Evolutionary conservation across 176 grass and related monocot species (phyloP), one percentile per base, ranked within the genome.

Genomic region (Oryza rufipogon): DNA sequence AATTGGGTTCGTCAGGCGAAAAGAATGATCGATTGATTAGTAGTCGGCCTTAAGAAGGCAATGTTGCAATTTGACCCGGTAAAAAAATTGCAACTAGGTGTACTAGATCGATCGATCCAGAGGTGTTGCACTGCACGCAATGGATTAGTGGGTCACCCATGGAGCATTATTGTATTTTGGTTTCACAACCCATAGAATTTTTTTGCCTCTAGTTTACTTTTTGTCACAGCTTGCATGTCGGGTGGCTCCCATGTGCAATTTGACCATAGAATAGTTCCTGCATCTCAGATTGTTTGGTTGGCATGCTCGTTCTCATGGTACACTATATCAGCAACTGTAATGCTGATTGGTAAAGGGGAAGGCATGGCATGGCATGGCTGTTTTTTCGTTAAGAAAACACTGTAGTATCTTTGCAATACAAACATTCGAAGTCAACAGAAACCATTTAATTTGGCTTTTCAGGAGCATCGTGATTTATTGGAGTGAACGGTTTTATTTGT

Each of bases 101-200:
- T 0, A 61, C 58, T 9, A 64, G 19, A 87, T 82, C 30, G 46
- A 87, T 38, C n/a, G 34, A 64, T 70, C 9, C 48, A 9, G 8
- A 87, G 26, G 45, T 73, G 26, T 44, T 68, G 44, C n/a, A n/a
- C 28, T 0, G 7, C 73, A 87, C 45, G 73, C 86, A 65, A 66
- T 83, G 10, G 16, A 68, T 87, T 75, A 17, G 34, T 33, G 23
- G 4, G 34, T 23, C 63, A 87, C 73, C 64, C 80, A 72, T 66
- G 74, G 42, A 30, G 32, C 61, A 78, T 66, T 78, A 88, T 39
- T 79, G 66, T 72, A 78, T 45, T 44, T 87, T 78, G 48, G 8
- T 17, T 67, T 83, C 54, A 73, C 17, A 83, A 9, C 68, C 41
- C 45, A 79, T 79, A 56, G 41, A 82, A 78, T 83, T 30, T 4